These are phyloP conservation scores for Salvia sclarea DNA, from an alignment of 305 asterid genomes.

Conservation along the genomic window DNA sequence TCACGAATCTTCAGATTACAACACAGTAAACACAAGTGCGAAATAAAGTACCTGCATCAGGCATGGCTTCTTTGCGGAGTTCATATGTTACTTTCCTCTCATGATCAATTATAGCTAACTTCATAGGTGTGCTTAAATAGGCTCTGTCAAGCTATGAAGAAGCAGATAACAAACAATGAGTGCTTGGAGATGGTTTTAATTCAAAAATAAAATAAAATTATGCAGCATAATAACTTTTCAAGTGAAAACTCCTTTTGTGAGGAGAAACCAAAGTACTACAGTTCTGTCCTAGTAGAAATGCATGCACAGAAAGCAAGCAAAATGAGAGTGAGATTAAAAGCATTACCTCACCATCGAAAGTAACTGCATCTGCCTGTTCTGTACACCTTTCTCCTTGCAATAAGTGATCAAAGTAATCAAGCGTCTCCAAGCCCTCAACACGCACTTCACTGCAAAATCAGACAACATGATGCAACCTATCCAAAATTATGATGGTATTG, in stretches of 20 bases:
- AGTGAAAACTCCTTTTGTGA: neutral
- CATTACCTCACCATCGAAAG: constrained; percentile 84
- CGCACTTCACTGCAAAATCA: constrained; percentile 87
- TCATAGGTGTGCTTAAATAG: constrained; percentile 75
- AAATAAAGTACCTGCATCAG: constrained; percentile 68
- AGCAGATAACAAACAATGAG: constrained; percentile 15
- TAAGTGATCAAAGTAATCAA: constrained; percentile 78
- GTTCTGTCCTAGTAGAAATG: constrained; percentile 6
- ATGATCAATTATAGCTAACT: constrained; percentile 89
- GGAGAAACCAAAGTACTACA: neutral
- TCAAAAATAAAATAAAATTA: neutral
- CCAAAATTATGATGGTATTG: constrained; percentile 38
- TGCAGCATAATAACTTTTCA: neutral
- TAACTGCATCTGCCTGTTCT: constrained; percentile 90
- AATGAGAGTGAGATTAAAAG: neutral
- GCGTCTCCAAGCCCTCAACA: constrained; percentile 70
- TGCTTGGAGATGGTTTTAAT: neutral
- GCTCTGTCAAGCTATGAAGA: constrained; percentile 67
- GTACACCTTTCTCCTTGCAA: constrained; percentile 68
- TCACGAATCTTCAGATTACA: neutral
- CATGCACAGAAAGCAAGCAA: neutral
- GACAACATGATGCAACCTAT: constrained; percentile 47
- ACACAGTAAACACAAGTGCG: constrained; percentile 15
- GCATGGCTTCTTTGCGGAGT: constrained; percentile 86
- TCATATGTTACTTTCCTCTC: constrained; percentile 87